Evolutionary conservation across 2,329 filamentous ascomycete genomes (phyloP), one percentile per base, ranked within the genome.

Genomic region (Elsinoe arachidis): DNA sequence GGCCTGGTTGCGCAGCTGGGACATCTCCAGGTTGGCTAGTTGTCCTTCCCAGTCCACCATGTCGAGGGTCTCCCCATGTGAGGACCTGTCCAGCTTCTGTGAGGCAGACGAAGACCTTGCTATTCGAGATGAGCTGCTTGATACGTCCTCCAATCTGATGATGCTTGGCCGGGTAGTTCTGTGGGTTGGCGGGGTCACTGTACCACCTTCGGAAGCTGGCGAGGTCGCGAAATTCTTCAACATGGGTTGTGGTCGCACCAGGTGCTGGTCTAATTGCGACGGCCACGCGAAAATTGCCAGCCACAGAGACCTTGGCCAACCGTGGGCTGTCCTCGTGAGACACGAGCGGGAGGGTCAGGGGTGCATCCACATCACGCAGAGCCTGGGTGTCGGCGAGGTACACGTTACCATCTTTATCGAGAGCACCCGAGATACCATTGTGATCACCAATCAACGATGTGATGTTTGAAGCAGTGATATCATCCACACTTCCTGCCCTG

Each of bases 61-160:
- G 85, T 14, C 84, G 78, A 47, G 76, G 70, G 62, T 87, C 84
- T 6, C 84, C 84, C 73, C 73, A 75, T 14, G 69, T 73, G 59
- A 68, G 72, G 4, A 76, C 70, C 19, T 68, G 64, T 3, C 72
- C 72, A 4, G 59, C 61, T 14, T 66, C 62, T 52, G 69, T 68
- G 15, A 76, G 64, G 35, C 70, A 63, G 9, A 69, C 65, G 62
- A 76, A 76, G 5, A 63, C 67, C 2, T 68, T 72, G n/a, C 65
- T 65, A 53, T 69, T 71, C 0, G 72, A 72, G 10, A 69, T 60
- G 17, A 71, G 60, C 41, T 69, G 64, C 43, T 62, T 64, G 4
- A 66, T 59, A 10, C 62, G 60, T 10, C 66, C 67, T n/a, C 63
- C 63, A 7, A 70, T 55, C 60, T 64, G 65, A 38, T 66, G 63